Evolutionary conservation across 768 basidiomycete genomes (phyloP), one percentile per base, ranked within the genome.

Genomic region (Mycena galopus): DNA sequence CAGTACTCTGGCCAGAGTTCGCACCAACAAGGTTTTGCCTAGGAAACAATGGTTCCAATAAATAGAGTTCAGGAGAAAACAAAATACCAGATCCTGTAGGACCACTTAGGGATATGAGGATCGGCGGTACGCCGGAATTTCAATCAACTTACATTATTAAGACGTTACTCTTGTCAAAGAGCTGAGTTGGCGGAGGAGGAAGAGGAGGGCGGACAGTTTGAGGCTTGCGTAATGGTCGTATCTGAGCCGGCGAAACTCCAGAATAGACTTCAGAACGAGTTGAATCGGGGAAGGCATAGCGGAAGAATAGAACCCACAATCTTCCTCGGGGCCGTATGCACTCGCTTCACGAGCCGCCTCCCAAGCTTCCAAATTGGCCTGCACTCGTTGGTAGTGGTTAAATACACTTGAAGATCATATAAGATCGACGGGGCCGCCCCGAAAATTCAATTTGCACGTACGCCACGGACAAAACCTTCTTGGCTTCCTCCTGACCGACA

Each of bases 131-230:
- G 44, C 29, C 61, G n/a, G 67, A n/a, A 0, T 29, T 23, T 27
- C 56, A 37, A 27, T 33, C 17, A 35, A 59, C 88, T 76, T 79
- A 96, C 96, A 99, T 88, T 69, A 98, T 92, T 51, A 99, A 84
- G 4, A 98, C 95, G 79, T 99, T 99, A 77, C 95, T 96, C 87
- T 99, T 99, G 86, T 99, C 97, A 64, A 97, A 94, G 29, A 90
- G 78, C 25, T 92, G 89, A 17, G 83, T 76, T 10, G 83, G 81
- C 55, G 86, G 85, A n/a, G 82, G 87, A 59, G 84, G 82, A 25
- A 87, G 79, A 8, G 87, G 75, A 58, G 84, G 78, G 27, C 81
- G 69, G 27, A 79, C 60, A 62, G 82, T 76, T n/a, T 81, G 77
- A 23, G 82, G 81, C 42, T 81, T 82, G 44, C 87, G 83, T 74